Percentiles rank a stretch among this genome's conserved stretches.
phyloP scores from a whole-genome alignment of 2,329 filamentous ascomycete genomes.

The Monosporascus sp. region DNA sequence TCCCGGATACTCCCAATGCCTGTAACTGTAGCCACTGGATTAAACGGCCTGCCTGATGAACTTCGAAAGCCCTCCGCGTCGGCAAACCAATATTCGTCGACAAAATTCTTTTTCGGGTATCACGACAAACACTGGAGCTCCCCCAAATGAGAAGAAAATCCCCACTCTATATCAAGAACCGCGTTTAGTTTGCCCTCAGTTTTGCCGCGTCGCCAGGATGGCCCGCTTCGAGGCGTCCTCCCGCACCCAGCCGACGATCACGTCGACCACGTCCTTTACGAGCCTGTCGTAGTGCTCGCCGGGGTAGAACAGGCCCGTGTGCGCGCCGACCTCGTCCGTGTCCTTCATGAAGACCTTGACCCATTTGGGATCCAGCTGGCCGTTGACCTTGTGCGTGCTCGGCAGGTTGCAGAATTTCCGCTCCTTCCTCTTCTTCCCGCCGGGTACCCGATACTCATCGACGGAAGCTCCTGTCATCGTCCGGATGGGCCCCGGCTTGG shows the following conservation, averaged over 20 bases:
- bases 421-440: conserved; percentile 40
- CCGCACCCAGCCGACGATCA: conserved; percentile 65
- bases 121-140: too few relatives aligned
- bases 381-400: conserved; percentile 35
- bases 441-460: neutral
- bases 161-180: neutral
- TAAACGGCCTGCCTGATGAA: too few relatives aligned
- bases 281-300: conserved; percentile 68
- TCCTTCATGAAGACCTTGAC: conserved; percentile 73
- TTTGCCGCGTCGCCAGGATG: conserved; percentile 24
- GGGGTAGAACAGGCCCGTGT: conserved; percentile 74
- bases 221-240: conserved; percentile 49
- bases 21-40: too few relatives aligned
- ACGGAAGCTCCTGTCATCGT: neutral
- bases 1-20: too few relatives aligned
- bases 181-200: neutral
- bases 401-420: conserved; percentile 78
- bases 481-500: neutral
- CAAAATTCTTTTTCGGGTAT: too few relatives aligned
- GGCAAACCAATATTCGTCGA: too few relatives aligned
- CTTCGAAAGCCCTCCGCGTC: too few relatives aligned
- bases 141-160: neutral
- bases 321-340: conserved; percentile 80
- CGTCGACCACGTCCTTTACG: conserved; percentile 67
- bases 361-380: conserved; percentile 66